Conservation (phyloP, 176 grass and related monocot genomes). For the Carex kokanica region DNA sequence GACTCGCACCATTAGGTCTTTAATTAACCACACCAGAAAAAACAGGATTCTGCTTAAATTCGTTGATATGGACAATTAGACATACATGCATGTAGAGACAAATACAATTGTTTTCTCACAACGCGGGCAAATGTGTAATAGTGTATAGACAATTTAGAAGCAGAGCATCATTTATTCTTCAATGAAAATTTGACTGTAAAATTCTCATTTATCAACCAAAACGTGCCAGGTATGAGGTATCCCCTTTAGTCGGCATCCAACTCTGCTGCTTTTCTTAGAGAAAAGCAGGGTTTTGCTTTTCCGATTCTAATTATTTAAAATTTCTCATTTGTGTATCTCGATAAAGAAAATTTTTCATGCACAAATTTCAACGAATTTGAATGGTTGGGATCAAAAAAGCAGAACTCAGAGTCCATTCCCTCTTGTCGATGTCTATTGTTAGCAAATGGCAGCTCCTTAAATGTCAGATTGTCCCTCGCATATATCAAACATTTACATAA, state of each 20-base stretch:
- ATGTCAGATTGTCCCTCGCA: neutral
- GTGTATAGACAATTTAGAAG: neutral
- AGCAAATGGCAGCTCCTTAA: neutral
- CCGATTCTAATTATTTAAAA: too few relatives aligned
- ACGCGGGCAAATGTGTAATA: neutral
- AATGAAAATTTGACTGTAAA: neutral
- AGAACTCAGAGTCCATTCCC: too few relatives aligned
- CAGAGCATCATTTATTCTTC: neutral
- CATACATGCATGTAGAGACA: neutral
- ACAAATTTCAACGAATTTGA: too few relatives aligned
- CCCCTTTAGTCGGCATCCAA: too few relatives aligned
- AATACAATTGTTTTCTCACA: neutral
- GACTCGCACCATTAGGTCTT: neutral
- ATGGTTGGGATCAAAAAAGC: too few relatives aligned
- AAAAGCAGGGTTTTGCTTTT: too few relatives aligned
- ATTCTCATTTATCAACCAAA: neutral
- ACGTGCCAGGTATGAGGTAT: neutral
- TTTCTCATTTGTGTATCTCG: too few relatives aligned
- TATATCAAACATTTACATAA: neutral
- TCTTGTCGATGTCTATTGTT: neutral
- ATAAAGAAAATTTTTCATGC: too few relatives aligned
- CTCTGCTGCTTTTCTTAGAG: too few relatives aligned
- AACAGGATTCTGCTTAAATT: neutral
- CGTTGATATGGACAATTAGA: neutral
- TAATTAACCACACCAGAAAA: neutral